A percentile compares a stretch with the other conserved stretches of the same genome.
phyloP scores from a whole-genome alignment of 192 early-diverging fungal genomes.

The Paraglomus occultum region DNA sequence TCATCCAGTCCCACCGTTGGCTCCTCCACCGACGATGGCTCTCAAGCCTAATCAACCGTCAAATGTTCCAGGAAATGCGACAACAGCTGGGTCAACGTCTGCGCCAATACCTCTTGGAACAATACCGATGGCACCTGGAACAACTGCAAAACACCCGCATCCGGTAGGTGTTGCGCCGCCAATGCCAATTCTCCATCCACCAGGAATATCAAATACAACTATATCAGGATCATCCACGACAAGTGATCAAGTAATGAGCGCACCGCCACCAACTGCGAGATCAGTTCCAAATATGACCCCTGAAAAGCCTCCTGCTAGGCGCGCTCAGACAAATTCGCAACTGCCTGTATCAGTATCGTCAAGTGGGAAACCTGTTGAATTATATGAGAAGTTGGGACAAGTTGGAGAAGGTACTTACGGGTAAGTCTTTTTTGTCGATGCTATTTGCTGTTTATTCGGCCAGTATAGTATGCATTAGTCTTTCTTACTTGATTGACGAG shows the following conservation, averaged over 20 bases:
- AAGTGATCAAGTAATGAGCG: background rate
- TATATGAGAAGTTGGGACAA: conserved; percentile 72
- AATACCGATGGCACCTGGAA: background rate
- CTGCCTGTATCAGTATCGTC: background rate
- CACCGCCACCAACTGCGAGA: background rate
- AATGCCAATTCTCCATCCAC: conserved; percentile 7
- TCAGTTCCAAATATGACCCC: background rate
- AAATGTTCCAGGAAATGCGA: background rate
- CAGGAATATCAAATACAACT: background rate
- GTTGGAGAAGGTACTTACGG: conserved; percentile 85
- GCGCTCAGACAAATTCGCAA: background rate
- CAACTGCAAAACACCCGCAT: background rate
- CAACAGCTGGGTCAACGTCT: background rate
- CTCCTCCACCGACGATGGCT: conserved; percentile 3
- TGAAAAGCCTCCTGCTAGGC: too few species aligned
- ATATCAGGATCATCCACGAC: background rate
- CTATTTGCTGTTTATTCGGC: background rate
- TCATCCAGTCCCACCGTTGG: background rate
- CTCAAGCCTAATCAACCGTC: conserved; percentile 19
- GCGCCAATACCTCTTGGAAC: background rate
- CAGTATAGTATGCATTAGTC: too few species aligned
- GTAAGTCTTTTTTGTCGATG: conserved; percentile 31
- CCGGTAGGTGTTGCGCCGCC: background rate
- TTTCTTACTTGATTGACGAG: background rate
- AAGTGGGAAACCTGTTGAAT: conserved; percentile 45